Evolutionary conservation across 495 filamentous ascomycete genomes (phyloP).

Genomic region (Lichenothelia convexa): DNA sequence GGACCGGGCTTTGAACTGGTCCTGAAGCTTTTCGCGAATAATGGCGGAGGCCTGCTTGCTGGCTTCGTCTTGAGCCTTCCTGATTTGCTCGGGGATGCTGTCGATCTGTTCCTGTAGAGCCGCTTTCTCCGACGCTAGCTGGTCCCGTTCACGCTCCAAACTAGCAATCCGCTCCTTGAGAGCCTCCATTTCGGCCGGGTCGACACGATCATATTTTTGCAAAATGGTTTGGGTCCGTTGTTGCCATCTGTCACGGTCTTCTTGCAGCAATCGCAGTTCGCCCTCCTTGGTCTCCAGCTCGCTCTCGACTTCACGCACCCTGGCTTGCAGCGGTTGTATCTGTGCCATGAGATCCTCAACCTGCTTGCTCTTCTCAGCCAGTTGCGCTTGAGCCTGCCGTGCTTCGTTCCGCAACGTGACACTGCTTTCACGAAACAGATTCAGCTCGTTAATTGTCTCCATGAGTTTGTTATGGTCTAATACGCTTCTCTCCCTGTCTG

Average conservation of each 20-base stretch:
- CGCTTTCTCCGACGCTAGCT: slow-evolving; percentile 37
- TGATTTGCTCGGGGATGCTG: slow-evolving; percentile 32
- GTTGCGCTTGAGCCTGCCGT: slow-evolving; percentile 53
- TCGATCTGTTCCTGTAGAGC: slow-evolving; percentile 38
- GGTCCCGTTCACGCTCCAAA: slow-evolving; percentile 55
- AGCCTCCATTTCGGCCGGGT: slow-evolving; percentile 76
- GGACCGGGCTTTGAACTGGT: slow-evolving; percentile 41
- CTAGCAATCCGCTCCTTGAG: slow-evolving; percentile 50
- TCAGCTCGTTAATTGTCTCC: slow-evolving; percentile 85
- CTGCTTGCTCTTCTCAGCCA: slow-evolving; percentile 53
- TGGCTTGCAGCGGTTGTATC: slow-evolving; percentile 66
- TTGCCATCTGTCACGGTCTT: slow-evolving; percentile 80
- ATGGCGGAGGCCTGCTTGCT: slow-evolving; percentile 13
- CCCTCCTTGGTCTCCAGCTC: slow-evolving; percentile 62
- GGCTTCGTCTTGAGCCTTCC: slow-evolving; percentile 28
- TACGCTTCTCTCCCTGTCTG: slow-evolving; percentile 48
- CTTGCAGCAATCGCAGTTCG: slow-evolving; percentile 67
- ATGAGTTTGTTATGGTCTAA: slow-evolving; percentile 72
- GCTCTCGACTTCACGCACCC: slow-evolving; percentile 60
- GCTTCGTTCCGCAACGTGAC: slow-evolving; percentile 71
- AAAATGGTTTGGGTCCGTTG: slow-evolving; percentile 87
- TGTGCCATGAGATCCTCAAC: slow-evolving; percentile 54
- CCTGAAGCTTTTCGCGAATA: slow-evolving; percentile 34
- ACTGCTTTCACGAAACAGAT: slow-evolving; percentile 84
- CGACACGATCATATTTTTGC: slow-evolving; percentile 85